These are phyloP conservation scores for Suhomyces xylopsoci DNA, from an alignment of 805 yeast genomes.

Conservation along the genomic window DNA sequence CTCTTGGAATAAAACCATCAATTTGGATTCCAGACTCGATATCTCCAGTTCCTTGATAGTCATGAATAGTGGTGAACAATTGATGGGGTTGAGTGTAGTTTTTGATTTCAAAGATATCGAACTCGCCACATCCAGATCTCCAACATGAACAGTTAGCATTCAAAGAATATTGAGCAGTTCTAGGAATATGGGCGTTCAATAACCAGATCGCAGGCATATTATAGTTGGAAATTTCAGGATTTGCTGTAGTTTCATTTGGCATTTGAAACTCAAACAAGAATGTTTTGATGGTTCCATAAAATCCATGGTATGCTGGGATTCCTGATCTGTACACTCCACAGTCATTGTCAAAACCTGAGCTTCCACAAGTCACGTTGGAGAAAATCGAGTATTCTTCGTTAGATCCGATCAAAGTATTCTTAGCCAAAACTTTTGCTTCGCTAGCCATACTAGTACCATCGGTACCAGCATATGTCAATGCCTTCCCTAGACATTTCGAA, in stretches of 20 bases:
- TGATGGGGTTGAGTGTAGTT: conserved; percentile 55
- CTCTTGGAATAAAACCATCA: conserved; percentile 56
- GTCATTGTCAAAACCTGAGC: conserved; percentile 50
- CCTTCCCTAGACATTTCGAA: conserved; percentile 66
- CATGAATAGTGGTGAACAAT: conserved; percentile 68
- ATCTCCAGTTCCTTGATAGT: conserved; percentile 67
- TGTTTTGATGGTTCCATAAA: conserved; percentile 63
- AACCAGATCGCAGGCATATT: conserved; percentile 80
- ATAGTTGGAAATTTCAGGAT: conserved; percentile 34
- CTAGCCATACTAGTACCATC: conserved; percentile 53
- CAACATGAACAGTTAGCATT: conserved; percentile 70
- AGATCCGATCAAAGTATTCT: conserved; percentile 50
- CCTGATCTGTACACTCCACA: conserved; percentile 78
- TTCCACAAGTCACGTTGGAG: conserved; percentile 56
- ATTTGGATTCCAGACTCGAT: conserved; percentile 59
- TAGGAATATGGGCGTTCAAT: conserved; percentile 66
- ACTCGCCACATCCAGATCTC: conserved; percentile 78
- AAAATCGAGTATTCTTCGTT: conserved; percentile 59
- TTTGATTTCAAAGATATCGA: conserved; percentile 72
- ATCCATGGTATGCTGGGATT: conserved; percentile 74
- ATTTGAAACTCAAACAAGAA: conserved; percentile 67
- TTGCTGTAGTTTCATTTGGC: conserved; percentile 51
- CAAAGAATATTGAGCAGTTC: conserved; percentile 68
- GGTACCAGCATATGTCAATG: conserved; percentile 56
- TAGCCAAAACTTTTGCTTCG: conserved; percentile 45